Base-by-base conservation (phyloP, 1,284 basidiomycete genomes). In the Stygiomarasmius scandens region DNA sequence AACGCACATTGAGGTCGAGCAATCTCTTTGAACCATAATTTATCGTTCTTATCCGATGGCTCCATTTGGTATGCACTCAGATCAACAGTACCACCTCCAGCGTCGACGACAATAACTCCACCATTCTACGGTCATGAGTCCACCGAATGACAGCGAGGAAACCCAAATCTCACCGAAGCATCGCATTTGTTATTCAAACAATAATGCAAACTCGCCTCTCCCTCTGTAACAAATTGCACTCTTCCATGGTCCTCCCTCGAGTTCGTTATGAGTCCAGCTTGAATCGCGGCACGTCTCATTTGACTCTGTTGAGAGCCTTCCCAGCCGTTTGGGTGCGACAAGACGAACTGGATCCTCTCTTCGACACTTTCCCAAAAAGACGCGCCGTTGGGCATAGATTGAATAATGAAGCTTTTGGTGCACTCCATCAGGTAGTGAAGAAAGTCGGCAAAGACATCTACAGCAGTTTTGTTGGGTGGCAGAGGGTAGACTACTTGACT, bases 131-230 rank as follows among this genome's bases (percentile, higher is more conserved):
- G 20, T 22, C 20, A 10, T 20, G 34, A 25, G 20, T 22, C 12
- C 52, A 23, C 20, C 43, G 6, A 49, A 41, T 24, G 25, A 57
- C 20, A 5, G 56, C 24, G 19, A 22, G 58, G 29, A 32, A 12
- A 41, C 38, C 5, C 16, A n/a, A 41, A 41, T n/a, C 38, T 41
- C n/a, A 41, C 38, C 29, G 52, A 10, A 43, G 22, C 32, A 36
- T 2, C 4, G 51, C 62, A 24, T 54, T 73, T 76, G 51, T 68
- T 75, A 4, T 69, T 71, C 49, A 81, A 62, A 41, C 79, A 79
- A 50, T 73, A 81, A 59, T 81, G 78, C 2, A 82, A 62, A 65
- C 77, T 78, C 1, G 80, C 80, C 62, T 82, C 80, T n/a, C 80
- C 80, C 61, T 82, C 81, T 1, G 79, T 80, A 1, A 32, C 29